Evolutionary conservation across 176 grass and related monocot genomes (phyloP).

Genomic region (Carex pumila): DNA sequence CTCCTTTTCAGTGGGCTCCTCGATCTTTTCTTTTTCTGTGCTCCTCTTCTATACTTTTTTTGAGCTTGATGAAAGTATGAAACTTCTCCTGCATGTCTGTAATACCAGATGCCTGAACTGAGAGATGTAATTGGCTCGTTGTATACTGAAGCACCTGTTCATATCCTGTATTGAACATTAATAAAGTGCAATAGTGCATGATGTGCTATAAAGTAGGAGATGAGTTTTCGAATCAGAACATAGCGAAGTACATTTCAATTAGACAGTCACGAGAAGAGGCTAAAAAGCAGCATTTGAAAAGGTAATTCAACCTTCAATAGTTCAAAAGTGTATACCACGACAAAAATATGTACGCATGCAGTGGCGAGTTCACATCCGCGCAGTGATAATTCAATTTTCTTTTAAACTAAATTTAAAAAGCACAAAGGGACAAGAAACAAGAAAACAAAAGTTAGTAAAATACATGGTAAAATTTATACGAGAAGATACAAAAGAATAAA

Average conservation of each 20-base stretch:
- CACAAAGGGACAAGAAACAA: too few relatives aligned
- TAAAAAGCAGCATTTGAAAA: neutral
- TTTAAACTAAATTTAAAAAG: too few relatives aligned
- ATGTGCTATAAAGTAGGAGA: constrained; percentile 5
- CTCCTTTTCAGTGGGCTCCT: neutral
- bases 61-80: constrained; percentile 1
- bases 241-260: neutral
- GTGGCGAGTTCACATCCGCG: too few relatives aligned
- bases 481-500: too few relatives aligned
- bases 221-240: constrained; percentile 11
- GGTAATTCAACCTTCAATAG: neutral
- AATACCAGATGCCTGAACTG: neutral
- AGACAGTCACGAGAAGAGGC: neutral
- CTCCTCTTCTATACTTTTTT: neutral
- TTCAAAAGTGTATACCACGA: neutral
- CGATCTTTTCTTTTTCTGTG: neutral
- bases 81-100: neutral
- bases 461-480: too few relatives aligned
- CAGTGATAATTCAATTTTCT: too few relatives aligned
- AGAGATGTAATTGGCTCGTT: neutral
- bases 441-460: too few relatives aligned
- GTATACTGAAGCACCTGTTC: neutral
- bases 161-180: neutral
- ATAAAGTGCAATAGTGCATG: neutral
- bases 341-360: neutral